Base-by-base conservation (phyloP, 495 filamentous ascomycete genomes). In the Penicillium cinerascens region DNA sequence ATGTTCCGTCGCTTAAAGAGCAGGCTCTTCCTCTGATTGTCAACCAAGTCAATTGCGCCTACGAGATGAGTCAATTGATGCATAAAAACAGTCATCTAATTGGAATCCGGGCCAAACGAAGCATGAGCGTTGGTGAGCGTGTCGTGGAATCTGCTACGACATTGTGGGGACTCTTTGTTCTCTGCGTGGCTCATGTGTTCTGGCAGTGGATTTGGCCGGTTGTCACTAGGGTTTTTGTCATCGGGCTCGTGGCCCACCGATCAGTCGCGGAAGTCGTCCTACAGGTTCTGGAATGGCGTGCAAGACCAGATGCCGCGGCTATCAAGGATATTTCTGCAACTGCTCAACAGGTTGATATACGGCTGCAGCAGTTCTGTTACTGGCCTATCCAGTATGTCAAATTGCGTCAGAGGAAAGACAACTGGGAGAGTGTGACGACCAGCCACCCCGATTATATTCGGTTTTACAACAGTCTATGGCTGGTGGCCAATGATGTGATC, bases 401-500 rank as follows among this genome's bases (percentile, higher is more conserved):
- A 13, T 70, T 99, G 21, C 87, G 91, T 10, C 83, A 88, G 54
- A 79, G 92, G 39, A 95, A 92, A 59, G 83, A 87, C 44, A 91
- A 96, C 54, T 97, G 95, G 93, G 88, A 91, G 58, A 97, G 92
- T 67, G 85, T 96, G 29, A 96, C 91, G 0, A 95, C 87, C 45
- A 95, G 87, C 54, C 92, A 99, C 69, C 89, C 95, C 4, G 92
- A 97, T 67, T 99, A 99, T 64, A 99, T 99, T 58, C 89, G 93
- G 35, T 99, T 99, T 69, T 99, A 96, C 69, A 97, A 97, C 72
- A 96, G 91, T 59, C 75, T 99, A 17, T 99, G 93, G 93, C 88
- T 99, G 20, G 93, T 99, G 16, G 91, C 91, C 18, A 99, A 99
- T 68, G 93, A 99, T 73, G 87, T 97, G 27, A 99, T 99, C 51